These are phyloP conservation scores for Colletotrichum camelliae DNA, from an alignment of 2,329 filamentous ascomycete genomes.

Conservation along the genomic window DNA sequence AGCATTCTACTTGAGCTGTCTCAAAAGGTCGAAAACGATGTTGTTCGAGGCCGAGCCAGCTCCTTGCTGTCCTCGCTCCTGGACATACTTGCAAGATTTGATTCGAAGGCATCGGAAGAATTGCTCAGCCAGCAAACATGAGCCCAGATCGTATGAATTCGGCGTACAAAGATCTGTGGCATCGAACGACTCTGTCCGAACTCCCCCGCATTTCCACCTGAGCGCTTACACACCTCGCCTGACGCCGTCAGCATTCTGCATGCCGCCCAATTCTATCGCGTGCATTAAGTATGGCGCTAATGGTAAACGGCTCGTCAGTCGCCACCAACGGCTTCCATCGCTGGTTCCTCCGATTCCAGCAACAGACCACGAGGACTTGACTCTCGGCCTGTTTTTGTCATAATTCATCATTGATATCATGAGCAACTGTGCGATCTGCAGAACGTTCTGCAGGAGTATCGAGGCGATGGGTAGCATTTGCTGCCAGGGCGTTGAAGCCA, in stretches of 20 bases:
- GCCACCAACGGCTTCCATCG: not conserved
- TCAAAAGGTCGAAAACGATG: not conserved
- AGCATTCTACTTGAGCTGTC: conserved; percentile 39
- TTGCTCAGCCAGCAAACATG: not conserved
- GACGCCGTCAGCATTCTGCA: not conserved
- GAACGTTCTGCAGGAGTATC: not conserved
- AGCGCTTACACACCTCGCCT: not conserved
- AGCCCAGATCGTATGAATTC: not conserved
- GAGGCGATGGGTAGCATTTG: not conserved
- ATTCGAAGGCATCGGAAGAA: not conserved
- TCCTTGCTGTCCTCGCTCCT: not conserved
- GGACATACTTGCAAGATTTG: not conserved
- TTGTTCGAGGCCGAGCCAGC: not conserved
- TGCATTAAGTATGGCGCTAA: not conserved
- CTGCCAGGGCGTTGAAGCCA: not conserved
- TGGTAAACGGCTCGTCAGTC: not conserved
- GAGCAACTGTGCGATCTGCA: not conserved
- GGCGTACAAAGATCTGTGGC: not conserved
- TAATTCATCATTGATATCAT: not conserved
- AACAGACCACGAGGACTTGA: not conserved
- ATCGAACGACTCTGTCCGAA: fast-evolving
- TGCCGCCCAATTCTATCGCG: not conserved
- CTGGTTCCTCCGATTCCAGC: not conserved
- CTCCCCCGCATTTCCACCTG: not conserved
- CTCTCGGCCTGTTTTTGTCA: not conserved